A percentile compares a stretch with the other conserved stretches of the same genome.
Conservation (phyloP, 352 stramenopile genomes). For the Globisporangium emineosum region DNA sequence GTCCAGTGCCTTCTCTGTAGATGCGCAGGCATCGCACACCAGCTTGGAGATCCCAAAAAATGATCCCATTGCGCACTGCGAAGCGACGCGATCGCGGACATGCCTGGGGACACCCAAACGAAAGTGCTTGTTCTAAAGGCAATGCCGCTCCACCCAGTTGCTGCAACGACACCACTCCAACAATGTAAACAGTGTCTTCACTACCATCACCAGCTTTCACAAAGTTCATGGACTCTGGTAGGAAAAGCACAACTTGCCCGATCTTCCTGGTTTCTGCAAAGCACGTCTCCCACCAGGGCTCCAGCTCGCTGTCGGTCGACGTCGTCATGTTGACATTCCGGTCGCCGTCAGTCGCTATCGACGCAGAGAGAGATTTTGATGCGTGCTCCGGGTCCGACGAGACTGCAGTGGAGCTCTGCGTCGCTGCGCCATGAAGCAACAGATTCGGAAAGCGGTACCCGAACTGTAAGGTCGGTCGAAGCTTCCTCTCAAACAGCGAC, state of each 20-base stretch:
- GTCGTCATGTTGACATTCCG: conserved; percentile 16
- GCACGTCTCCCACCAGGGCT: conserved; percentile 60
- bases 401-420: conserved; percentile 40
- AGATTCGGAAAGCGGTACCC: conserved; percentile 49
- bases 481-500: conserved; percentile 50
- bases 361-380: conserved; percentile 15
- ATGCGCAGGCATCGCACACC: conserved; percentile 44
- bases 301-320: conserved; percentile 27
- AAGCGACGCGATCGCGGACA: conserved; percentile 34
- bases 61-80: conserved; percentile 32
- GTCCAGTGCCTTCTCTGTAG: conserved; percentile 39
- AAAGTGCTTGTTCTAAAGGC: conserved; percentile 22
- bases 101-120: conserved; percentile 37
- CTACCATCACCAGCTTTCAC: conserved; percentile 1
- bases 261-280: conserved; percentile 36
- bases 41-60: conserved; percentile 46
- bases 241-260: conserved; percentile 51
- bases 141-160: conserved; percentile 15
- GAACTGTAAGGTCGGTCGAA: conserved; percentile 43
- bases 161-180: conserved; percentile 34
- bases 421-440: conserved; percentile 17
- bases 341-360: conserved; percentile 28
- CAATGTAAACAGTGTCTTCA: conserved; percentile 18
- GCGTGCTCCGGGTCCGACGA: neutral
- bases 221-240: conserved; percentile 28